Base-by-base conservation (phyloP, 2,329 filamentous ascomycete species). In the Xylaria sp. region DNA sequence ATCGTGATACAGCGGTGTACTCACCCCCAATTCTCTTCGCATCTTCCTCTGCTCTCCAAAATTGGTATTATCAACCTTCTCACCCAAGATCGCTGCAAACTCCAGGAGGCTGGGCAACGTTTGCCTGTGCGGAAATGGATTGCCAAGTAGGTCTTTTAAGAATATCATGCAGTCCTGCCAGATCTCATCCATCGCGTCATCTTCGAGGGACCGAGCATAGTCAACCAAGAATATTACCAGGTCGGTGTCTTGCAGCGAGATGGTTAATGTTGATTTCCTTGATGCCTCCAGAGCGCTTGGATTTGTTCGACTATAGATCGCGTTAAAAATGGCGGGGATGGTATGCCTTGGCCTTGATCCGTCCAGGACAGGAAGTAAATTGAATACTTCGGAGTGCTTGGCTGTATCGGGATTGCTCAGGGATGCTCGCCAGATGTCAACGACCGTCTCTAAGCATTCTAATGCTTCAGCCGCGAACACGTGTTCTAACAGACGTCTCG, bases 111-210 rank as follows among this genome's bases (percentile, higher is more conserved):
- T 86, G 6, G 94, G 90, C 38, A 99, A 74, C 7, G 92, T 93
- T 68, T 97, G 92, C 51, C 94, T 83, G 74, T 99, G 93, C 2
- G 94, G 94, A 66, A 99, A 91, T 1, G 94, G 95, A 67, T 99
- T 99, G 20, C 88, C 86, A 22, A 99, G 79, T 22, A 99, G 83
- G 69, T 99, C 95, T 59, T 87, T 89, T 56, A 97, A 73, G 71
- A 99, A 99, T 0, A 88, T 84, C 66, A 92, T 91, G 70, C 93
- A 99, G 69, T 99, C 93, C 39, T 87, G 82, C 94, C 94, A 99
- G 44, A 99, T 96, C 72, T 99, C 94, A 66, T 99, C 94, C 82
- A 97, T 93, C 16, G 94, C 90, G 75, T 99, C 94, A 66, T 99
- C 94, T 67, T 99, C 94, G 11, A 97, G 79, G 0, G 92, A 94